Evolutionary conservation across 768 basidiomycete species (phyloP).

Genomic region (Boletus pseudo-olivaceus): DNA sequence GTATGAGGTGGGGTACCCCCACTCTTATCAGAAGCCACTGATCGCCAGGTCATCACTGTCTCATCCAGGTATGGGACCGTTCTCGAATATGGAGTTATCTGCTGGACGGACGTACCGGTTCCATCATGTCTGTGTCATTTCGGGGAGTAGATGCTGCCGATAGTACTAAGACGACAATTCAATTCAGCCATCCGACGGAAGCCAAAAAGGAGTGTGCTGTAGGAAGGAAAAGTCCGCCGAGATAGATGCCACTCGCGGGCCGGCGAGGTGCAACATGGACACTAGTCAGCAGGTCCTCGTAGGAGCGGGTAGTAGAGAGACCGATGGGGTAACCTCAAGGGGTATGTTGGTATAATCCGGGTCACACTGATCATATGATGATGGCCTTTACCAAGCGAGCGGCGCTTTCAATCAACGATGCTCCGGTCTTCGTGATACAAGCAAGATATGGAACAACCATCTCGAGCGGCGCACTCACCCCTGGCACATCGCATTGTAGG

Average conservation of each 20-base stretch:
- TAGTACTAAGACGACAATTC: not conserved
- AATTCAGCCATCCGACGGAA: not conserved
- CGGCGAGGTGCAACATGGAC: not conserved
- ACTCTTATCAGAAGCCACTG: not conserved
- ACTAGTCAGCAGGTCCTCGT: not conserved
- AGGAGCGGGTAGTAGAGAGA: not conserved
- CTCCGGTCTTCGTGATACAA: not conserved
- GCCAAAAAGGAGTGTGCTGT: slow-evolving; percentile 11
- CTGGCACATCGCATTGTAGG: not conserved
- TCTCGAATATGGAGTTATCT: slow-evolving; percentile 3
- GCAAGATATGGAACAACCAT: not conserved
- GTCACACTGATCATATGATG: too few species aligned
- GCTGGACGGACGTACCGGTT: not conserved
- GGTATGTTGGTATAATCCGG: not conserved
- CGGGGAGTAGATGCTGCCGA: not conserved
- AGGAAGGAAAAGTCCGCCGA: not conserved
- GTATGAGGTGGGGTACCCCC: not conserved
- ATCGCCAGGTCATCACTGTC: not conserved
- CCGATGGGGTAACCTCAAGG: slow-evolving; percentile 12
- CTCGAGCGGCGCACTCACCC: not conserved
- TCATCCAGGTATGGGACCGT: not conserved
- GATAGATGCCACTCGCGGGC: not conserved
- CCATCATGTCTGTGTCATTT: not conserved
- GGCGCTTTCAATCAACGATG: not conserved
- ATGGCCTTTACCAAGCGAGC: not conserved